Evolutionary conservation across 2,329 filamentous ascomycete genomes (phyloP).

Genomic region (Dactylellina cionopaga): DNA sequence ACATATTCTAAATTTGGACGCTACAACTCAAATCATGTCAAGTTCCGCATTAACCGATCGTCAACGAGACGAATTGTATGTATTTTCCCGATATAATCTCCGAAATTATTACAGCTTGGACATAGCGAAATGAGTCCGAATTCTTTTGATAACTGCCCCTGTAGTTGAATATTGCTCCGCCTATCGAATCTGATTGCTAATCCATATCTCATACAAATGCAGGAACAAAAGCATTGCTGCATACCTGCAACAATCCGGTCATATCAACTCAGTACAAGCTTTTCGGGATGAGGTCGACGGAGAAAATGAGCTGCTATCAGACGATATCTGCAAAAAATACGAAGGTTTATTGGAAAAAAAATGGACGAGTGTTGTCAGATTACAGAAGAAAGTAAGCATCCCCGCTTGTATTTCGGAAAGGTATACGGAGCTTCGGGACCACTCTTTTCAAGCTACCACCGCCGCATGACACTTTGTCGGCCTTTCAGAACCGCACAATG

Average conservation of each 20-base stretch:
- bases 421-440: background rate
- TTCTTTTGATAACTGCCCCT: no score
- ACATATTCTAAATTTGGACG: background rate
- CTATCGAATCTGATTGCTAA: background rate
- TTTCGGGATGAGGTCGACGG: slow-evolving; percentile 81
- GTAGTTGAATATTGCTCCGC: background rate
- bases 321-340: slow-evolving; percentile 89
- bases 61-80: slow-evolving; percentile 52
- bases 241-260: slow-evolving; percentile 79
- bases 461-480: slow-evolving; percentile 23
- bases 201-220: slow-evolving; percentile 55
- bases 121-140: no score
- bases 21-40: slow-evolving; percentile 29
- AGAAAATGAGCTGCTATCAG: slow-evolving; percentile 75
- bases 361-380: slow-evolving; percentile 92
- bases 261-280: slow-evolving; percentile 68
- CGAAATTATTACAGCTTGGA: no score
- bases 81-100: background rate
- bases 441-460: slow-evolving; percentile 17
- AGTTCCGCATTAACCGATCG: slow-evolving; percentile 44
- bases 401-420: background rate
- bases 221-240: slow-evolving; percentile 95
- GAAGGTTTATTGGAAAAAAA: slow-evolving; percentile 95
- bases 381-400: slow-evolving; percentile 86
- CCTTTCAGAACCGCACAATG: background rate